Evolutionary conservation across 108 stramenopile species (phyloP).

Genomic region (Skeletonema grethae): DNA sequence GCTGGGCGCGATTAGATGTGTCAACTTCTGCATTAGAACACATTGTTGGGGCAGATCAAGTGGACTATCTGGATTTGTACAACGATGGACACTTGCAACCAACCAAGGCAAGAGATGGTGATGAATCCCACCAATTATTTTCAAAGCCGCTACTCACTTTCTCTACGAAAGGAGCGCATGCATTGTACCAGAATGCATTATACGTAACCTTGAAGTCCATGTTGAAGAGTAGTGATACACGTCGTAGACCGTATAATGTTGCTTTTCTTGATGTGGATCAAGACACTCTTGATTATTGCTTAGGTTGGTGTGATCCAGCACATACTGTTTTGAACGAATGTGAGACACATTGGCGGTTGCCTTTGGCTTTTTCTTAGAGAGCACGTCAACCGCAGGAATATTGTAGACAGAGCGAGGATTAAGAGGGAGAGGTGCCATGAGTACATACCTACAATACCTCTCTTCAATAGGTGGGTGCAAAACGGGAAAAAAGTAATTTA

Average conservation of each 20-base stretch:
- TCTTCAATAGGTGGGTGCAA: no score
- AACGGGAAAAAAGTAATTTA: no score
- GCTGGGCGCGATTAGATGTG: slow-evolving; percentile 38
- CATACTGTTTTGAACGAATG: slow-evolving; percentile 14
- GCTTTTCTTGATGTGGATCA: slow-evolving; percentile 17
- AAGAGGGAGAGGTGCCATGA: no score
- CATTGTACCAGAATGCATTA: slow-evolving; percentile 22
- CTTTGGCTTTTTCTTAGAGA: background rate
- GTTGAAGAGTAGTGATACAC: slow-evolving; percentile 5
- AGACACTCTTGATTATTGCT: slow-evolving; percentile 14
- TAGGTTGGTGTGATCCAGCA: slow-evolving; percentile 21
- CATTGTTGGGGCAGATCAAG: slow-evolving; percentile 32
- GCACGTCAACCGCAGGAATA: no score
- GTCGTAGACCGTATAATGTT: slow-evolving; percentile 27
- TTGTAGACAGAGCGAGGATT: no score
- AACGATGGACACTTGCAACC: background rate
- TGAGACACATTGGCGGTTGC: slow-evolving; percentile 24
- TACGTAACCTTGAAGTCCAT: slow-evolving; percentile 14
- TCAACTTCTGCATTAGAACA: slow-evolving; percentile 25
- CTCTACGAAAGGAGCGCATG: slow-evolving; percentile 29
- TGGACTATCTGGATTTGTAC: slow-evolving; percentile 41
- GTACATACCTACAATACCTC: no score
- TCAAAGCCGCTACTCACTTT: slow-evolving; percentile 7
- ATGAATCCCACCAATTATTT: background rate
- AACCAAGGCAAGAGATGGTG: background rate